These are phyloP conservation scores for Syzygium jambos DNA, from an alignment of 345 rosid genomes.

Conservation along the genomic window DNA sequence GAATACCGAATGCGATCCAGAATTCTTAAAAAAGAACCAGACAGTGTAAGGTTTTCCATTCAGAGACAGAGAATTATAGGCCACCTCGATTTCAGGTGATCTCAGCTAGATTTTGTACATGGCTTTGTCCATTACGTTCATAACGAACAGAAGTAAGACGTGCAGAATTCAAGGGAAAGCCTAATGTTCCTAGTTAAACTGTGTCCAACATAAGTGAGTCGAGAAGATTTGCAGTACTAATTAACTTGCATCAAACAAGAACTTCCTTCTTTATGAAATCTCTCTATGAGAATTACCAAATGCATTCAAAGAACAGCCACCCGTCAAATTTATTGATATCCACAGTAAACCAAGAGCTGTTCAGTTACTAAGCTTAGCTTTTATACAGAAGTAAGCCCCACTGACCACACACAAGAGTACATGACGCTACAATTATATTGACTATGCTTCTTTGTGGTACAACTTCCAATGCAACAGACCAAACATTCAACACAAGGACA, in stretches of 20 bases:
- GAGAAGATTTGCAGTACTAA: background rate
- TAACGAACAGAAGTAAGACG: background rate
- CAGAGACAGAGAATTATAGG: background rate
- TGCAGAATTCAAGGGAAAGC: background rate
- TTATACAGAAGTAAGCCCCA: background rate
- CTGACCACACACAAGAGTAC: background rate
- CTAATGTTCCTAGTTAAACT: background rate
- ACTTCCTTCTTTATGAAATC: background rate
- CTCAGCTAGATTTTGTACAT: background rate
- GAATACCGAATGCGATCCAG: background rate
- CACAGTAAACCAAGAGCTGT: background rate
- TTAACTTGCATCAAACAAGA: background rate
- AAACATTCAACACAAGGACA: background rate
- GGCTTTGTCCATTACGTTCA: background rate
- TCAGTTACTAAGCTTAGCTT: background rate
- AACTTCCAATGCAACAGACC: background rate
- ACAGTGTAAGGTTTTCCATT: background rate
- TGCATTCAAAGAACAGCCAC: background rate
- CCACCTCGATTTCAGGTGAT: background rate
- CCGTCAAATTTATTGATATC: background rate
- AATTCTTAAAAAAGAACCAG: background rate
- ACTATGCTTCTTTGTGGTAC: background rate
- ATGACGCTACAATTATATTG: background rate
- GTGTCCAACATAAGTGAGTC: background rate
- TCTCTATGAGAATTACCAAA: background rate